Conservation (phyloP, 768 basidiomycete genomes). For the Guyanaporus albipodus region DNA sequence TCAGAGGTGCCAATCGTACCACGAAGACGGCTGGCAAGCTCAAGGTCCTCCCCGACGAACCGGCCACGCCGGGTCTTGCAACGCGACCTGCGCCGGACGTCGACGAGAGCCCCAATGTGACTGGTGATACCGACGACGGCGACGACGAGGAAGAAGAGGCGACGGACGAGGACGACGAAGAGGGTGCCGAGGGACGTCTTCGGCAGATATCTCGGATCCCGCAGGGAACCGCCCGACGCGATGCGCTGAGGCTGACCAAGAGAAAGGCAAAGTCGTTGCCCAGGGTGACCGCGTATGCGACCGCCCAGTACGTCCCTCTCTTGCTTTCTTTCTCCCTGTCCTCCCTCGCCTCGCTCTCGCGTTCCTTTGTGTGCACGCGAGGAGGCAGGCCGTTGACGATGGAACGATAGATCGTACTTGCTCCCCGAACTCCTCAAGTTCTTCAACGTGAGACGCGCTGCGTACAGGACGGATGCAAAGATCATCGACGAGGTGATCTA, state of each 20-base stretch:
- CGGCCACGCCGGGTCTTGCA: conserved; percentile 44
- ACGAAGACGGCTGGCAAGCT: conserved; percentile 83
- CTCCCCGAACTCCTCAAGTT: conserved; percentile 86
- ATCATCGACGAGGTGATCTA: conserved; percentile 93
- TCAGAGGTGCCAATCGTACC: conserved; percentile 70
- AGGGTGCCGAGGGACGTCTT: conserved; percentile 53
- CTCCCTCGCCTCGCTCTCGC: no score
- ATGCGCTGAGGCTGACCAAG: conserved; percentile 87
- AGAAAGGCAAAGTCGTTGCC: conserved; percentile 91
- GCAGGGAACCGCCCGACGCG: conserved; percentile 87
- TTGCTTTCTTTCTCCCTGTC: no score
- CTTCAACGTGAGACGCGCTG: conserved; percentile 74
- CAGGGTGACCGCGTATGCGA: conserved; percentile 94
- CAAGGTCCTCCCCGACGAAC: conserved; percentile 85
- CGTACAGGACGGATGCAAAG: conserved; percentile 84
- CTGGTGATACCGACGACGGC: conserved; percentile 69
- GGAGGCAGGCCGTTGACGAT: background rate
- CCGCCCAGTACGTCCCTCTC: conserved; percentile 60
- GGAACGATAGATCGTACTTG: conserved; percentile 68
- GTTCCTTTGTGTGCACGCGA: no score
- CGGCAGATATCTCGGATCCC: conserved; percentile 87
- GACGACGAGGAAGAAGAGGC: conserved; percentile 61
- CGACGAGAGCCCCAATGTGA: conserved; percentile 46
- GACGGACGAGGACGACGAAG: conserved; percentile 44
- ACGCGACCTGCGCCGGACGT: conserved; percentile 16